phyloP scores from a whole-genome alignment of 495 filamentous ascomycete genomes.

The Friedmanniomyces simplex region DNA sequence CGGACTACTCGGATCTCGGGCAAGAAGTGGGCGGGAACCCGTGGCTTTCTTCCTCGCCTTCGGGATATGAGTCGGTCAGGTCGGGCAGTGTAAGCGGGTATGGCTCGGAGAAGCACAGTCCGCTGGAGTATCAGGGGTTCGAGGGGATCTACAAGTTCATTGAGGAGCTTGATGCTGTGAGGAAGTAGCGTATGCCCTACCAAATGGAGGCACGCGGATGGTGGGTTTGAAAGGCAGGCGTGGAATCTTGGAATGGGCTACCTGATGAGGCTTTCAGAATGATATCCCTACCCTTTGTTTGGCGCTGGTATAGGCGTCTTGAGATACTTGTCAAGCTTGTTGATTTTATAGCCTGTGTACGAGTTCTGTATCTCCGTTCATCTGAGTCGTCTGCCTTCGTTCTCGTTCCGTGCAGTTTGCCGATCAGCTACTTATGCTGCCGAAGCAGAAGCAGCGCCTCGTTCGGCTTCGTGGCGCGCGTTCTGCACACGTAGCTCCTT shows the following conservation, averaged over 20 bases:
- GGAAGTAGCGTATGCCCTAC: conserved; percentile 18
- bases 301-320: no score
- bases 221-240: not conserved
- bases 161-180: conserved; percentile 67
- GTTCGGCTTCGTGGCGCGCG: conserved; percentile 10
- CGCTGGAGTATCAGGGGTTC: conserved; percentile 60
- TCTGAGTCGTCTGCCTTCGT: no score
- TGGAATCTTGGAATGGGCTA: not conserved
- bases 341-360: no score
- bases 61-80: conserved; percentile 44
- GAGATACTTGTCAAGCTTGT: not conserved
- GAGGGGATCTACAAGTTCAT: conserved; percentile 83
- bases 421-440: no score
- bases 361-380: no score
- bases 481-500: conserved; percentile 26
- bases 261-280: conserved; percentile 5
- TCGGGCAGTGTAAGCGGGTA: conserved; percentile 37
- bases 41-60: conserved; percentile 40
- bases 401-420: no score
- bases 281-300: conserved; percentile 12
- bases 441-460: not conserved
- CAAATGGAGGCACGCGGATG: no score
- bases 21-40: conserved; percentile 40
- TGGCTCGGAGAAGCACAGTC: conserved; percentile 34
- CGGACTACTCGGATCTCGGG: conserved; percentile 30